Evolutionary conservation across 441 rosid species (phyloP), one percentile per base, ranked within the genome.

Genomic region (Pelargonium fulgidum): DNA sequence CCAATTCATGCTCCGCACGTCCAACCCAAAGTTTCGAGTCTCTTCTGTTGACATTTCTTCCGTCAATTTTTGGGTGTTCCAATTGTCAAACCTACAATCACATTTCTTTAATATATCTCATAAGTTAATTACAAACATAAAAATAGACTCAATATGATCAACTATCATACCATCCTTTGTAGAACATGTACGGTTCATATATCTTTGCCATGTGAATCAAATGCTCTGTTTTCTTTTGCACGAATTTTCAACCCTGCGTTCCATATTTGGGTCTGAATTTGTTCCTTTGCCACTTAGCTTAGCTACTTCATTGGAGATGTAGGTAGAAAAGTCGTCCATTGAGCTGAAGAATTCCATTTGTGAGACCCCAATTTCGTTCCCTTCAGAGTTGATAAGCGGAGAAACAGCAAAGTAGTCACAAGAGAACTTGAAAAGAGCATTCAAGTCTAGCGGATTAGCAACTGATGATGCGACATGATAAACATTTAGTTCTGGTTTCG

Each of bases 381-480:
- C 76, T 24, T 66, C 7, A 4, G 68, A 24, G 22, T 78, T 39
- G 16, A 50, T 3, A 0, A 69, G 17, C 1, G 74, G 74, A 14
- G 10, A 50, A 3, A 12, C 48, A 8, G 36, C 33, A 56, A 70
- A 80, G 45, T 74, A 68, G 11, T 66, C 50, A n/a, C 0, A 36
- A 14, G 63, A 71, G 58, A 56, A 66, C 10, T 22, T 14, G 11
- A 72, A 62, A 0, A 72, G 0, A 4, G 69, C 67, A 7, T 16
- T n/a, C 0, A 36, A 9, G 0, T 2, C 19, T 0, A 77, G 1
- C 0, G 81, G 78, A 62, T 78, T 71, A 17, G 39, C 59, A 1
- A 47, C 59, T 4, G 74, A 75, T 16, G 81, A 75, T 2, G 72
- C 41, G 0, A 73, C n/a, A 3, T 76, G 78, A 66, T 81, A 78